These are phyloP conservation scores for Phoma sp. DNA, from an alignment of 2,329 filamentous ascomycete species.

Conservation along the genomic window DNA sequence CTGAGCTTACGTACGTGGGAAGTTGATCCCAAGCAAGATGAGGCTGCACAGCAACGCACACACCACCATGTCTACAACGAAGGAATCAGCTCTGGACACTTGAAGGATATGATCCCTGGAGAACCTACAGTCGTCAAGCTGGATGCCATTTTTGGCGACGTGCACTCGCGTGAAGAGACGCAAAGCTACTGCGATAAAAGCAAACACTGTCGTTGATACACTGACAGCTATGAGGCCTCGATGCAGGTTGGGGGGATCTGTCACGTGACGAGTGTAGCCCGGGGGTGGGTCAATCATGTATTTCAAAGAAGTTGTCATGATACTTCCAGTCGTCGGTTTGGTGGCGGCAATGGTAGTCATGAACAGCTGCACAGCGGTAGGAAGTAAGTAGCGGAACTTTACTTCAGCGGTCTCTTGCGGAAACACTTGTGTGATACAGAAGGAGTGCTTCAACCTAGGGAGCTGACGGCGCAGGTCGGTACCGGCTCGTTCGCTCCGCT, in stretches of 20 bases:
- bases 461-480: too few species aligned
- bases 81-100: neutral
- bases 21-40: neutral
- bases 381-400: too few species aligned
- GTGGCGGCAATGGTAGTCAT: too few species aligned
- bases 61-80: neutral
- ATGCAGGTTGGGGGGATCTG: neutral
- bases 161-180: slow-evolving; percentile 9
- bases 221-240: neutral
- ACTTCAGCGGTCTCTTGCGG: too few species aligned
- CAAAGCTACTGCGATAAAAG: slow-evolving; percentile 1
- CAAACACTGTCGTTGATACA: slow-evolving; percentile 2
- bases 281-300: neutral
- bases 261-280: neutral
- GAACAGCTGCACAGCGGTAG: too few species aligned
- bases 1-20: neutral
- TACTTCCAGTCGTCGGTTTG: too few species aligned
- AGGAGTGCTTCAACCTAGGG: too few species aligned
- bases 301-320: neutral
- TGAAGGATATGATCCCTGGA: too few species aligned
- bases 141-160: slow-evolving; percentile 6
- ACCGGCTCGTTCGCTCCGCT: too few species aligned
- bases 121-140: slow-evolving; percentile 10
- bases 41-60: neutral
- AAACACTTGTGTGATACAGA: too few species aligned